A percentile compares a stretch with the other conserved stretches of the same genome.
Evolutionary conservation across 2,329 filamentous ascomycete species (phyloP).

Genomic region (Fusarium sp.): DNA sequence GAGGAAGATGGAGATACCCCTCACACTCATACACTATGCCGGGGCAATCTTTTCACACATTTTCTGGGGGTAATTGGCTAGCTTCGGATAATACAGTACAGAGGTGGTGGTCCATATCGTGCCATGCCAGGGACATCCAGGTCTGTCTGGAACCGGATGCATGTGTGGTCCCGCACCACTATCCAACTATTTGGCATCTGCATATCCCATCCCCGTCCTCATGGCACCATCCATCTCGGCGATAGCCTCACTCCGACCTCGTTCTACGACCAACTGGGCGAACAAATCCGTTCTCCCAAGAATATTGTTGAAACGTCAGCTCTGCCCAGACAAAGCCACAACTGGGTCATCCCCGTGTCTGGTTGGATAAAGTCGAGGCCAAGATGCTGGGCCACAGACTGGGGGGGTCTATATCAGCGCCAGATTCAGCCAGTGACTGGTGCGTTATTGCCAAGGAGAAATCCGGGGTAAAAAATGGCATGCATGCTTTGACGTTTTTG

Average conservation of each 20-base stretch:
- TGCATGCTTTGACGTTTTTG: conserved; percentile 4
- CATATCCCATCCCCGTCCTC: not conserved
- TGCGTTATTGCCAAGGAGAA: conserved; percentile 1
- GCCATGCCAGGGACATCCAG: conserved; percentile 22
- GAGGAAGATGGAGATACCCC: conserved; percentile 22
- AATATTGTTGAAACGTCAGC: not conserved
- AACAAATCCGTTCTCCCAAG: not conserved
- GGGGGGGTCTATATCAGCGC: conserved; percentile 1
- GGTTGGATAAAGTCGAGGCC: not conserved
- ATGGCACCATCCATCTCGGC: conserved; percentile 29
- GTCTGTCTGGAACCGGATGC: conserved; percentile 31
- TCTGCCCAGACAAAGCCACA: not conserved
- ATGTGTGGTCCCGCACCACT: conserved; percentile 16
- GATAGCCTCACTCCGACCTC: conserved; percentile 30
- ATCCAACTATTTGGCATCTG: conserved; percentile 17
- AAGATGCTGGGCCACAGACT: not conserved
- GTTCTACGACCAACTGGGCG: conserved; percentile 1
- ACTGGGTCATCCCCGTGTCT: not conserved
- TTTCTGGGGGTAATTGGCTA: conserved; percentile 29
- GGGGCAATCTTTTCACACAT: not conserved
- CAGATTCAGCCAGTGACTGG: not conserved
- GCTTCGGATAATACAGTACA: conserved; percentile 10
- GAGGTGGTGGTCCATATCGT: not conserved
- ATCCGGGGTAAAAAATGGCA: conserved; percentile 10
- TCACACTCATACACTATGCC: conserved; percentile 20